Percentiles rank a stretch among this genome's conserved stretches.
phyloP scores from a whole-genome alignment of 129 eudicot species.

The Heracleum sosnowskyi region DNA sequence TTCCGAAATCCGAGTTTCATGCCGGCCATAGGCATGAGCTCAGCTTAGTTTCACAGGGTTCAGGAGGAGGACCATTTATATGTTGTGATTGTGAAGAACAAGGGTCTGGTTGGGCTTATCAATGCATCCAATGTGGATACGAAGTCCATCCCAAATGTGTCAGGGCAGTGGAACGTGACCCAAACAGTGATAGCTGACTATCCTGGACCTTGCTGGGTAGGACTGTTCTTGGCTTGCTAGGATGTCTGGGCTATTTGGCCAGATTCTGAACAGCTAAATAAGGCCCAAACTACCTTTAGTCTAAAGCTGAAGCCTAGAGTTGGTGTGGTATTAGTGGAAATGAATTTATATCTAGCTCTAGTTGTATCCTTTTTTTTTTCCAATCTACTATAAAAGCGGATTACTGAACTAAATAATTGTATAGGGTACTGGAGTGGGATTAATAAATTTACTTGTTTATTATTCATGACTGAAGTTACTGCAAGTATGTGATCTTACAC shows the following conservation, averaged over 20 bases:
- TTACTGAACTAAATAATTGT: neutral
- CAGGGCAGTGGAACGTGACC: slow-evolving; percentile 26
- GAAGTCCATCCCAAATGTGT: slow-evolving; percentile 92
- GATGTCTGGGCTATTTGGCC: neutral
- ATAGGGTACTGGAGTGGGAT: neutral
- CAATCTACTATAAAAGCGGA: neutral
- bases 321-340: neutral
- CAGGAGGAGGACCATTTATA: slow-evolving; percentile 76
- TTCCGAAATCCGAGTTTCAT: slow-evolving; percentile 48
- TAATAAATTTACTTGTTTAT: neutral
- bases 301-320: neutral
- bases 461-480: neutral
- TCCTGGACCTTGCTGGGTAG: neutral
- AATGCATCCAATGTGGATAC: slow-evolving; percentile 74
- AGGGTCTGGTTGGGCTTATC: slow-evolving; percentile 87
- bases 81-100: slow-evolving; percentile 89
- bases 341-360: neutral
- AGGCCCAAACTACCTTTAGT: neutral
- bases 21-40: slow-evolving; percentile 66
- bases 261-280: neutral
- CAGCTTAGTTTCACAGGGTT: slow-evolving; percentile 62
- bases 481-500: neutral
- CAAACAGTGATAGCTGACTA: neutral
- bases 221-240: neutral
- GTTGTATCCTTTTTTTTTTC: neutral